Evolutionary conservation across 345 rosid species (phyloP).

Genomic region (Viola odorata): DNA sequence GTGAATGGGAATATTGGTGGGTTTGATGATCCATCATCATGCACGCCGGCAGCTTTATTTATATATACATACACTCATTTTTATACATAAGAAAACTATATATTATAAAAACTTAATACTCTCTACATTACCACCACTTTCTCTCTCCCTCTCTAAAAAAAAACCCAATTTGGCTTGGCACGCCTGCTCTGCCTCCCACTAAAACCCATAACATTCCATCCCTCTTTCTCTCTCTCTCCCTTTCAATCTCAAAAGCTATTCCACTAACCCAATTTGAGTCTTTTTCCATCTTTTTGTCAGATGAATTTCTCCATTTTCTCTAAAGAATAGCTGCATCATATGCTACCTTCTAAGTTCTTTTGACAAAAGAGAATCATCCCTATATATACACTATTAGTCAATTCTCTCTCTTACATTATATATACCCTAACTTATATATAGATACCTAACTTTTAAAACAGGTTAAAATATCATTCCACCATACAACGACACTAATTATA

Average conservation of each 20-base stretch:
- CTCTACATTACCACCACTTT: conserved; percentile 10
- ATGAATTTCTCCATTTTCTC: conserved; percentile 13
- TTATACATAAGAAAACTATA: too few relatives aligned
- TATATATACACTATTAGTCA: background rate
- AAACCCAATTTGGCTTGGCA: conserved; percentile 35
- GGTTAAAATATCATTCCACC: too few relatives aligned
- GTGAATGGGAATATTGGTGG: conserved; percentile 31
- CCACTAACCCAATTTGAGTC: conserved; percentile 41
- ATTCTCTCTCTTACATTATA: background rate
- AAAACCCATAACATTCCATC: conserved; percentile 20
- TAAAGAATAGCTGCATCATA: conserved; percentile 19
- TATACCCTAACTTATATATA: too few relatives aligned
- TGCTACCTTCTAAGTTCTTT: conserved; percentile 5
- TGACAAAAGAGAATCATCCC: background rate
- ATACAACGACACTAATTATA: too few relatives aligned
- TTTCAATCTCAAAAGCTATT: conserved; percentile 1
- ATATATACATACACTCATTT: conserved; percentile 7
- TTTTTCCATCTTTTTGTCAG: conserved; percentile 34
- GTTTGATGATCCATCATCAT: conserved; percentile 56
- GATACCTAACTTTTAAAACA: conserved; percentile 18
- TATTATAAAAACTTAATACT: too few relatives aligned
- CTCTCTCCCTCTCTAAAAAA: conserved; percentile 20
- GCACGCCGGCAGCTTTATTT: conserved; percentile 98
- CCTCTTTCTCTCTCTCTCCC: background rate
- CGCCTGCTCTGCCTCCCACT: conserved; percentile 58